Conservation (phyloP, 176 grass and related monocot species). For the Typha latifolia region DNA sequence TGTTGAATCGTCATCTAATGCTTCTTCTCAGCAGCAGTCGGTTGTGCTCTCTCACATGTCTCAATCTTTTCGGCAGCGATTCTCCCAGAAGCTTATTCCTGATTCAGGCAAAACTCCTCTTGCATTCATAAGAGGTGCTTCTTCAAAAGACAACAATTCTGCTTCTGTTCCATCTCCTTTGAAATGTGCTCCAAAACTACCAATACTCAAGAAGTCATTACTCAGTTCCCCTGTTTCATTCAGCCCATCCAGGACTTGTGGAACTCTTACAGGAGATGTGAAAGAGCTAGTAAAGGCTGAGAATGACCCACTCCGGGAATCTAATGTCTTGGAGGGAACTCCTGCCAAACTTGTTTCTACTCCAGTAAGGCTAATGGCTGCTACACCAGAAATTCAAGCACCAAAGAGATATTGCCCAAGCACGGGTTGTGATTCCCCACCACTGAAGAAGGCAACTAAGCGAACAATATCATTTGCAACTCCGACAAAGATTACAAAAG, state of each 20-base stretch:
- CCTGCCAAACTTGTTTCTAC: constrained; percentile 58
- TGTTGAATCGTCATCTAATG: neutral
- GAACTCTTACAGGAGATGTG: neutral
- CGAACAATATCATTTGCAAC: constrained; percentile 59
- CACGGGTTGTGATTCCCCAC: constrained; percentile 19
- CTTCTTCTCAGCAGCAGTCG: constrained; percentile 16
- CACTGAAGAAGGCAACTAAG: constrained; percentile 25
- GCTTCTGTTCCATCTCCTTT: constrained; percentile 5
- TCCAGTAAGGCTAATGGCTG: constrained; percentile 42
- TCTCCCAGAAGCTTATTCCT: constrained; percentile 30
- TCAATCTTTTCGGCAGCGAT: constrained; percentile 50
- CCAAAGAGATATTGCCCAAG: constrained; percentile 38
- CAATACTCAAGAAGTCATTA: neutral
- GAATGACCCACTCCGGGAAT: constrained; percentile 12
- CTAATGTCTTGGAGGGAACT: constrained; percentile 32
- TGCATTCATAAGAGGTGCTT: neutral
- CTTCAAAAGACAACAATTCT: neutral
- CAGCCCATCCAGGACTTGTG: neutral
- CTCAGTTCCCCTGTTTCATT: constrained; percentile 13
- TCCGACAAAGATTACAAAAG: constrained; percentile 39
- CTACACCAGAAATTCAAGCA: constrained; percentile 44
- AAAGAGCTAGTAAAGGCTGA: constrained; percentile 3
- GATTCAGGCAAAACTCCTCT: constrained; percentile 9
- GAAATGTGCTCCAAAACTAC: neutral
- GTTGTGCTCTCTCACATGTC: constrained; percentile 47